Conservation (phyloP, 2,329 filamentous ascomycete species). For the Raffaelea arxii region DNA sequence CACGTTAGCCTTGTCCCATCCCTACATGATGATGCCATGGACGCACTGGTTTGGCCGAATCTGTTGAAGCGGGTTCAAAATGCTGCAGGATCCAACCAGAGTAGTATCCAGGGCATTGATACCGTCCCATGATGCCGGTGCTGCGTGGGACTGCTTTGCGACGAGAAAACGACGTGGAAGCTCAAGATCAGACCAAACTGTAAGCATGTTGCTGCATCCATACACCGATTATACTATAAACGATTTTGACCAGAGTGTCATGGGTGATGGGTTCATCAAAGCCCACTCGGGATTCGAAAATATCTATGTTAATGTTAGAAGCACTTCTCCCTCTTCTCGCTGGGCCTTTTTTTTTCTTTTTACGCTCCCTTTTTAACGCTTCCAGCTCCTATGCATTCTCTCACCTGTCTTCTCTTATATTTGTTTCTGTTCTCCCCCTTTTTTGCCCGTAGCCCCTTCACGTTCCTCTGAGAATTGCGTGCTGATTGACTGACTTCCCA, state of each 20-base stretch:
- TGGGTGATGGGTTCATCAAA: conserved; percentile 41
- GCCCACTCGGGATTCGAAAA: conserved; percentile 35
- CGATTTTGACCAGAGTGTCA: conserved; percentile 33
- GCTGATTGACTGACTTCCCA: no score
- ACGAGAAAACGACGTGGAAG: conserved; percentile 18
- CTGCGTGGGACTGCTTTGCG: conserved; percentile 33
- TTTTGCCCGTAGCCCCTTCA: no score
- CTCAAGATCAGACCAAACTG: conserved; percentile 22
- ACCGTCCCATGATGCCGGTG: conserved; percentile 34
- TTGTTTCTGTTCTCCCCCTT: no score
- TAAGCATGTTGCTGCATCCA: conserved; percentile 36
- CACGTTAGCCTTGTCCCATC: conserved; percentile 24
- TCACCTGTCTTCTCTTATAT: no score
- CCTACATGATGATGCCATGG: conserved; percentile 34
- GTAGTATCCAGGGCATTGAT: conserved; percentile 37
- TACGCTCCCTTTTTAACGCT: no score
- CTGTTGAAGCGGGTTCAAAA: conserved; percentile 35
- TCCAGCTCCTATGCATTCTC: no score
- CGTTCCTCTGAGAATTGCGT: no score
- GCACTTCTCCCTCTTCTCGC: no score
- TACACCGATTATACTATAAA: conserved; percentile 30
- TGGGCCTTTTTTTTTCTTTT: no score
- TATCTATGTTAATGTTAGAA: no score
- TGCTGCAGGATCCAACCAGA: conserved; percentile 22
- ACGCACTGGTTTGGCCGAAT: conserved; percentile 35